Evolutionary conservation across 2,329 filamentous ascomycete genomes (phyloP), one percentile per base, ranked within the genome.

Genomic region (Thermoascus crustaceus): DNA sequence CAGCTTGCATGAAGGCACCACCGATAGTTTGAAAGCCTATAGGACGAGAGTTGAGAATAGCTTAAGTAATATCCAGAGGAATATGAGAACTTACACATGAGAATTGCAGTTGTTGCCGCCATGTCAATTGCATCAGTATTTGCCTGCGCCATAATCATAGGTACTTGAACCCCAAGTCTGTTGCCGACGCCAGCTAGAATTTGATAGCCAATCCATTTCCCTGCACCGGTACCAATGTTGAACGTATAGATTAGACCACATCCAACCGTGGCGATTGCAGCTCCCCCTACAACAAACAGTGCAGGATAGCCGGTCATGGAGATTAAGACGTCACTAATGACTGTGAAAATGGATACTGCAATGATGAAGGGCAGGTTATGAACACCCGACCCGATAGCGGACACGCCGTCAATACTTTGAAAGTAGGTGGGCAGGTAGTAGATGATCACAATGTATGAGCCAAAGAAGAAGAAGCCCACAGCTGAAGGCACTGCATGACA

Each of bases 391-490:
- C 47, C 34, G 8, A 54, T 48, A 0, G 67, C 52, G 6, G 43
- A 53, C 8, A 47, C 48, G 29, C 50, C 46, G 4, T 49, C 35
- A 24, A 67, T 49, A 5, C 47, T 50, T 43, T 71, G 67, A 49
- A 71, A 71, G 44, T 67, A 70, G 34, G 69, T 66, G 21, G 67
- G 67, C 0, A 70, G 50, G 43, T 66, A 69, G 48, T 68, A 70
- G 7, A 69, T 43, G 2, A 61, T 33, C 9, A 64, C 23, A 37
- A 64, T 57, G 35, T 57, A 64, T 8, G 40, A 32, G 7, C 62
- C 60, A 2, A 45, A 46, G 13, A 55, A 43, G 41, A 65, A 55
- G 44, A 66, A 57, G 8, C 54, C 47, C 40, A 54, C 68, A 7
- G 54, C 33, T 22, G 45, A 54, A 18, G 50, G 48, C n/a, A 52